Conservation (phyloP, 2,329 filamentous ascomycete genomes). For the Trichoderma citrinoviride region DNA sequence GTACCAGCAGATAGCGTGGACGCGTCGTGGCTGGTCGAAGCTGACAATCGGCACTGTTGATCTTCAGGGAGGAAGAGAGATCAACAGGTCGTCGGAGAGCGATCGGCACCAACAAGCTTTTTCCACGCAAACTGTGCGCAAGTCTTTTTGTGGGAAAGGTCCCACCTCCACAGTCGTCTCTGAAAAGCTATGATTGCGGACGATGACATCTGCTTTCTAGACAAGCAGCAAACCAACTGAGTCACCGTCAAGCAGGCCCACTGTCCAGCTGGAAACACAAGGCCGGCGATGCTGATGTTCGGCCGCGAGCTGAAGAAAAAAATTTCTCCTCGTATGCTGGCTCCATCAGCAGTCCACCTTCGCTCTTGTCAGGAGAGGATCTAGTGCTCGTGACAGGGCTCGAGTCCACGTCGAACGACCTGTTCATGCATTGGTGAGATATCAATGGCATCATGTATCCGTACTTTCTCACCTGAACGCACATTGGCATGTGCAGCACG, state of each 20-base stretch:
- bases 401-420: neutral
- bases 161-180: conserved; percentile 15
- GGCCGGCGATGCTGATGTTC: neutral
- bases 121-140: conserved; percentile 6
- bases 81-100: conserved; percentile 1
- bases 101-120: conserved; percentile 23
- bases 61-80: conserved; percentile 18
- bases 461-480: neutral
- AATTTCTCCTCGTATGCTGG: neutral
- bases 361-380: neutral
- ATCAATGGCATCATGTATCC: neutral
- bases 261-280: neutral
- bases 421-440: neutral
- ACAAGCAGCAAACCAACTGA: neutral
- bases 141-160: conserved; percentile 4
- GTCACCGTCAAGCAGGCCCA: conserved; percentile 2
- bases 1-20: too few species aligned
- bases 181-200: conserved; percentile 7
- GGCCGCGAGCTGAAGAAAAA: neutral
- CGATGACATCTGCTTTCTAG: neutral
- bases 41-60: conserved; percentile 6
- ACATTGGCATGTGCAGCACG: neutral
- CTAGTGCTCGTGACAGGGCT: neutral
- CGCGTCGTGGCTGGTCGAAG: neutral
- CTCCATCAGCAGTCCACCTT: conserved; percentile 8